phyloP scores from a whole-genome alignment of 2,329 filamentous ascomycete species.

The Zymoseptoria tritici region DNA sequence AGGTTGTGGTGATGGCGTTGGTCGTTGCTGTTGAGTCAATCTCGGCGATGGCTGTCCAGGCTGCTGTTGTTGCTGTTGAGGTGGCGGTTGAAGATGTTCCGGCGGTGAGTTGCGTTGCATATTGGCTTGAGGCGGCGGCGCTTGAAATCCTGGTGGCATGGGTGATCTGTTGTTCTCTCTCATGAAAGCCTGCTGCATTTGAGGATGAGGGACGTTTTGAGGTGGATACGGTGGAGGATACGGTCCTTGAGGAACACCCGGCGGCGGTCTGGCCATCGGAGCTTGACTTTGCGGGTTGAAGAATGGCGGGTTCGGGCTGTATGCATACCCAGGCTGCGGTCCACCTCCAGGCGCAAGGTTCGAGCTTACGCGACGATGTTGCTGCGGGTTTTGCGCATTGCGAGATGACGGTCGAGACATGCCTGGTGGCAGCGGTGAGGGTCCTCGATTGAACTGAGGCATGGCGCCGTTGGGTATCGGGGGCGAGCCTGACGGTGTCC shows the following conservation, averaged over 20 bases:
- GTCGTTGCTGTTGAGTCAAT: slow-evolving; percentile 24
- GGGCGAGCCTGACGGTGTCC: slow-evolving; percentile 78
- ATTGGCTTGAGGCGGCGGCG: slow-evolving; percentile 49
- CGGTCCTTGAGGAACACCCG: slow-evolving; percentile 15
- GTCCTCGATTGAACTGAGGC: slow-evolving; percentile 62
- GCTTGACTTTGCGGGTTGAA: slow-evolving; percentile 60
- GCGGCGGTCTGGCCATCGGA: slow-evolving; percentile 31
- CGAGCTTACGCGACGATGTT: slow-evolving; percentile 62
- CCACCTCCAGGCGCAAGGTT: slow-evolving; percentile 57
- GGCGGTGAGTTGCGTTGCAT: slow-evolving; percentile 33
- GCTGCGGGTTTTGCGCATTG: slow-evolving; percentile 59
- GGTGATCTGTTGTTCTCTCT: slow-evolving; percentile 70
- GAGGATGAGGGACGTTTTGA: slow-evolving; percentile 28
- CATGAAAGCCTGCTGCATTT: slow-evolving; percentile 61
- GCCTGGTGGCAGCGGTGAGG: slow-evolving; percentile 72
- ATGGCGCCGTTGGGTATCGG: slow-evolving; percentile 69
- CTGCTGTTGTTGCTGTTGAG: slow-evolving; percentile 28
- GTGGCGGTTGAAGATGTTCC: slow-evolving; percentile 28
- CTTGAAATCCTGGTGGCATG: slow-evolving; percentile 61
- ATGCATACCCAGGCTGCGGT: slow-evolving; percentile 58
- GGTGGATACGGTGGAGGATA: slow-evolving; percentile 26
- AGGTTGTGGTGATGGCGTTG: slow-evolving; percentile 44
- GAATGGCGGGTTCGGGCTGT: slow-evolving; percentile 77
- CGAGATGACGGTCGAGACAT: slow-evolving; percentile 72
- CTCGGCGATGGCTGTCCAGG: slow-evolving; percentile 31